Conservation (phyloP, 148 eudicot genomes). For the Rhododendron henanense region DNA sequence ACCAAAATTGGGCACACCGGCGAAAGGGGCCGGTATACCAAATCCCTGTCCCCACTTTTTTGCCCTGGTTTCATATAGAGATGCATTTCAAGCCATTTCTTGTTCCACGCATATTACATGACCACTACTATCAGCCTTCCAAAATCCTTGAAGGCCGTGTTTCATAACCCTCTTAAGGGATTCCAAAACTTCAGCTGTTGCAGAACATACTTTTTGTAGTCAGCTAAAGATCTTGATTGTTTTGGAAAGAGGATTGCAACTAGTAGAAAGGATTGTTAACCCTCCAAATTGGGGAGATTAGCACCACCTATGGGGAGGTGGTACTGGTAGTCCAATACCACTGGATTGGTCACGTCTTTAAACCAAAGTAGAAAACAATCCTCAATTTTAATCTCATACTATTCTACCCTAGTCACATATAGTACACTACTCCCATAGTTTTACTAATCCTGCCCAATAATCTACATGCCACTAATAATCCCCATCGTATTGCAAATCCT, state of each 20-base stretch:
- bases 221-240: neutral
- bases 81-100: neutral
- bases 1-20: neutral
- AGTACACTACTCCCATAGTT: neutral
- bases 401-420: neutral
- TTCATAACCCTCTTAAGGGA: neutral
- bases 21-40: neutral
- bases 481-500: neutral
- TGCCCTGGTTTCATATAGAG: neutral
- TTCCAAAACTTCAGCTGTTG: neutral
- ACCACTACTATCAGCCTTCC: neutral
- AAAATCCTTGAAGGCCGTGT: neutral
- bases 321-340: neutral
- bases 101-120: neutral
- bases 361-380: neutral
- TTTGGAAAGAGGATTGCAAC: neutral
- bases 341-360: neutral
- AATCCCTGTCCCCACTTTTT: neutral
- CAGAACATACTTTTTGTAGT: neutral
- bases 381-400: neutral
- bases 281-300: neutral
- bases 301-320: neutral
- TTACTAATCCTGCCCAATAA: neutral
- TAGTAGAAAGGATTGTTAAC: neutral
- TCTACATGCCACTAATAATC: neutral